A percentile compares a stretch with the other conserved stretches of the same genome.
Evolutionary conservation across 352 stramenopile genomes (phyloP).

Genomic region (Phytophthora brassicae): DNA sequence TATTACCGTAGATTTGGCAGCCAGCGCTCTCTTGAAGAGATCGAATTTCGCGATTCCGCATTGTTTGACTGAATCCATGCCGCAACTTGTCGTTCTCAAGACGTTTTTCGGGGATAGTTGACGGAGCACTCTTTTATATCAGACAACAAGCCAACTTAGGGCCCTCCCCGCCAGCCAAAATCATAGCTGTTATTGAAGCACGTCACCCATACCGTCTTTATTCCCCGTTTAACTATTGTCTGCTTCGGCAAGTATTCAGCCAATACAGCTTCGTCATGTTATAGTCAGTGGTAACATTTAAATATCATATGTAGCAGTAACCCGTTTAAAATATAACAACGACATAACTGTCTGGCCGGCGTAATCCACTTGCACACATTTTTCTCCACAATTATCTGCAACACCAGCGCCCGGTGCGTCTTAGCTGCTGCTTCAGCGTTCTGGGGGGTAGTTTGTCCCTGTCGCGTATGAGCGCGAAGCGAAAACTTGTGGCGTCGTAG

Average conservation of each 20-base stretch:
- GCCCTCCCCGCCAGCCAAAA: neutral
- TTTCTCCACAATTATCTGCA: conserved; percentile 1
- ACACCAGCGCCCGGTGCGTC: neutral
- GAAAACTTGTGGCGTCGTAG: neutral
- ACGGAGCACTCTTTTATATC: neutral
- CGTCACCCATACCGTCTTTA: neutral
- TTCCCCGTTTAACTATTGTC: neutral
- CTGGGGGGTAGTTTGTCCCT: neutral
- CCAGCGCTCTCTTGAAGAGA: neutral
- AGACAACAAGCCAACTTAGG: neutral
- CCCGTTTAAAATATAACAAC: conserved; percentile 2
- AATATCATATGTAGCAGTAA: neutral
- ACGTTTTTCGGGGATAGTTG: neutral
- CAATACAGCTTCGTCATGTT: neutral
- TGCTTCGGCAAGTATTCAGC: neutral
- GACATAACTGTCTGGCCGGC: neutral
- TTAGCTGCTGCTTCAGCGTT: neutral
- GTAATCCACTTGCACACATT: neutral
- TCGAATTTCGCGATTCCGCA: conserved; percentile 8
- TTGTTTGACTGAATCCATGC: conserved; percentile 3
- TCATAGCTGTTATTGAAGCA: neutral
- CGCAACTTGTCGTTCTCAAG: neutral
- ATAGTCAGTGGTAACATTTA: too few species aligned
- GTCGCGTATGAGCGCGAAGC: neutral
- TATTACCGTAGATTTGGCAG: neutral